Percentiles rank a stretch among this genome's conserved stretches.
Evolutionary conservation across 164 flowering plant genomes (phyloP).

Genomic region (Euptelea pleiosperma): DNA sequence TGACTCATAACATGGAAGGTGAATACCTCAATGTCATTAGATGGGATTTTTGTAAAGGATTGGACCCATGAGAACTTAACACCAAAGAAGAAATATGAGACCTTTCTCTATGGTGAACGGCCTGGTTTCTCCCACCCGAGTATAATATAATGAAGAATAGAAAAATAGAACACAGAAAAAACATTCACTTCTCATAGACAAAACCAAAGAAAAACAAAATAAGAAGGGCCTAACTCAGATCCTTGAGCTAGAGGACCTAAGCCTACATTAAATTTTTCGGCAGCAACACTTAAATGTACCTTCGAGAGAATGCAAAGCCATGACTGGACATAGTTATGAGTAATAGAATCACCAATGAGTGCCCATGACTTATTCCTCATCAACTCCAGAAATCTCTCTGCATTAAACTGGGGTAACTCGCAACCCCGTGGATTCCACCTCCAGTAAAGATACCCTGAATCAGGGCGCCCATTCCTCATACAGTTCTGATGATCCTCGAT

Average conservation of each 20-base stretch:
- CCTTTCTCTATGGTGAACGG: no score
- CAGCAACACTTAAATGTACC: slow-evolving; percentile 34
- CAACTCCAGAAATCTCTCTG: slow-evolving; percentile 54
- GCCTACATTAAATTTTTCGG: neutral
- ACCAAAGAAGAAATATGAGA: no score
- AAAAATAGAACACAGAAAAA: no score
- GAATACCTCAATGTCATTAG: no score
- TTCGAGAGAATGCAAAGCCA: slow-evolving; percentile 77
- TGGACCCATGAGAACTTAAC: no score
- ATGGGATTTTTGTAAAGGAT: no score
- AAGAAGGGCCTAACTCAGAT: neutral
- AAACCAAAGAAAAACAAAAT: no score
- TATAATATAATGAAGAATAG: no score
- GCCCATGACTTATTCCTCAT: slow-evolving; percentile 86
- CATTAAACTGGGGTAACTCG: slow-evolving; percentile 55
- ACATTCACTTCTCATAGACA: no score
- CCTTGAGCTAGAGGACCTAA: neutral
- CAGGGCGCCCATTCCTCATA: slow-evolving; percentile 89
- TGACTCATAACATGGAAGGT: no score
- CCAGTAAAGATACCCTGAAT: slow-evolving; percentile 80
- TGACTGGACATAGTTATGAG: slow-evolving; percentile 92
- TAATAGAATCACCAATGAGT: slow-evolving; percentile 87
- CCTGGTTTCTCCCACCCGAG: no score
- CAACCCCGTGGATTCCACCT: slow-evolving; percentile 79
- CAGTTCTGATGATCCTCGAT: slow-evolving; percentile 85